phyloP scores from a whole-genome alignment of 2,329 filamentous ascomycete species.

The Sclerotinia sclerotiorum region DNA sequence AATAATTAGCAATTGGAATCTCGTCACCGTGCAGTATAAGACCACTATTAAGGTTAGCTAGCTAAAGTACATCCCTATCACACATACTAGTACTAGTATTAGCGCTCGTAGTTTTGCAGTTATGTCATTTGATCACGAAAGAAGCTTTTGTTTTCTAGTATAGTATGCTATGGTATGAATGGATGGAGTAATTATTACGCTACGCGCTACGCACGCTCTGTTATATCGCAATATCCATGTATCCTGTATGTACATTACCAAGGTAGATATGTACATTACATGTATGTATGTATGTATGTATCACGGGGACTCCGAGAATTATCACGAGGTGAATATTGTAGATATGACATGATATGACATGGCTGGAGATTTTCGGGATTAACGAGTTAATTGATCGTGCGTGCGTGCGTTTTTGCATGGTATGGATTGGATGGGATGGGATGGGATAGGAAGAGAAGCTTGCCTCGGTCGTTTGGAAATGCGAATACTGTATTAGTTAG shows the following conservation, averaged over 20 bases:
- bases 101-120: too few species aligned
- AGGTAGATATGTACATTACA: not conserved
- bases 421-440: not conserved
- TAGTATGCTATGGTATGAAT: too few species aligned
- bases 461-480: not conserved
- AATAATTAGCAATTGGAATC: not conserved
- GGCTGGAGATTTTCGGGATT: not conserved
- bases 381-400: not conserved
- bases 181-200: too few species aligned
- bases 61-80: too few species aligned
- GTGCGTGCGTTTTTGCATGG: too few species aligned
- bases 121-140: too few species aligned
- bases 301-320: constrained; percentile 15
- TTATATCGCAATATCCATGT: too few species aligned
- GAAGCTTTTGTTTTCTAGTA: too few species aligned
- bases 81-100: too few species aligned
- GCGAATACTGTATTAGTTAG: constrained; percentile 1
- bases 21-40: not conserved
- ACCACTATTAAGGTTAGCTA: too few species aligned
- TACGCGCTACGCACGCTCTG: too few species aligned
- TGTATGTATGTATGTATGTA: not conserved
- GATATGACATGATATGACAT: not conserved
- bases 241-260: too few species aligned
- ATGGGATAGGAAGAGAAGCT: not conserved
- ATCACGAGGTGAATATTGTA: not conserved